Evolutionary conservation across 768 basidiomycete genomes (phyloP).

Genomic region (Austroboletus eburneus): DNA sequence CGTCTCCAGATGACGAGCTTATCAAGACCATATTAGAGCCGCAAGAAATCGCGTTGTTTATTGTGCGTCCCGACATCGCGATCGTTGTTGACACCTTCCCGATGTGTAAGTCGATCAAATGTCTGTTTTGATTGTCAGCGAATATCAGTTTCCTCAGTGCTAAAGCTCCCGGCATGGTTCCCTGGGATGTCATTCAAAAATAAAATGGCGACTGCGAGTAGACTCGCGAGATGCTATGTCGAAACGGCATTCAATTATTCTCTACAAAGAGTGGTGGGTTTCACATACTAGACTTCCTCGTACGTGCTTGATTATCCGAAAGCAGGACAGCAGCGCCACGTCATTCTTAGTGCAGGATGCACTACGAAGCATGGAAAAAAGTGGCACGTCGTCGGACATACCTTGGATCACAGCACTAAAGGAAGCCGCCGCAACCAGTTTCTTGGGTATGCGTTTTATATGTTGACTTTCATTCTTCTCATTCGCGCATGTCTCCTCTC

Average conservation of each 20-base stretch:
- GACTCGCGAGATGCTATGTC: not conserved
- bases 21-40: conserved; percentile 1
- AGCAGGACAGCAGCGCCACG: not conserved
- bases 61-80: conserved; percentile 7
- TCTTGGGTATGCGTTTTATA: not conserved
- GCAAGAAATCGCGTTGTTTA: not conserved
- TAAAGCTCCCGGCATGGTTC: conserved; percentile 14
- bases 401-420: not conserved
- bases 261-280: conserved; percentile 2
- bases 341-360: not conserved
- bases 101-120: not conserved
- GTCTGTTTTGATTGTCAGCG: not conserved
- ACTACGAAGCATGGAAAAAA: not conserved
- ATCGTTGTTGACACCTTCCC: conserved; percentile 4
- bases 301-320: no score
- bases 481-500: not conserved
- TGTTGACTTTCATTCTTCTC: not conserved
- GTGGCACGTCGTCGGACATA: not conserved
- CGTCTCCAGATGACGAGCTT: conserved; percentile 5
- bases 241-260: conserved; percentile 4
- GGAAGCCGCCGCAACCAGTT: not conserved
- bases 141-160: not conserved
- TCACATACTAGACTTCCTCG: not conserved
- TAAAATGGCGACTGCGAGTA: not conserved
- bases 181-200: conserved; percentile 1